Conservation (phyloP, 768 basidiomycete genomes). For the Tricholoma bakamatsutake region DNA sequence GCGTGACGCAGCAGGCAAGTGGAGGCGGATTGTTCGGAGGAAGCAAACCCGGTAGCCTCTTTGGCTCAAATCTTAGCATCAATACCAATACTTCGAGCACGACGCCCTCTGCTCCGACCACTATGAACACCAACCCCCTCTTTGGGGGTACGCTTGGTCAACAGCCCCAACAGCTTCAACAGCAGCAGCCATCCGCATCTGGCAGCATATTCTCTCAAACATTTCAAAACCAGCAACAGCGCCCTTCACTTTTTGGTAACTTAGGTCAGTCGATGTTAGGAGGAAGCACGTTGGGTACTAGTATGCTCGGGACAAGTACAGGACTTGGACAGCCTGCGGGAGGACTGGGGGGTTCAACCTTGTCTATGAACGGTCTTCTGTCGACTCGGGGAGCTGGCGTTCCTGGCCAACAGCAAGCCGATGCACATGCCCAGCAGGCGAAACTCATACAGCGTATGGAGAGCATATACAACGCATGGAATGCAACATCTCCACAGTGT, state of each 20-base stretch:
- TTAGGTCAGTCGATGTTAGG: slow-evolving; percentile 22
- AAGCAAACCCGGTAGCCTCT: slow-evolving; percentile 19
- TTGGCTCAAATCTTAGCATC: slow-evolving; percentile 18
- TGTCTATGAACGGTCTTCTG: slow-evolving; percentile 29
- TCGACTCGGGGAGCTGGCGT: slow-evolving; percentile 32
- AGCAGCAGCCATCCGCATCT: slow-evolving; percentile 16
- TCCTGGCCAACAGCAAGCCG: slow-evolving; percentile 43
- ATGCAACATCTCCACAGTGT: slow-evolving; percentile 59
- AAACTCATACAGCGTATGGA: slow-evolving; percentile 57
- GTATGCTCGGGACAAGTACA: slow-evolving; percentile 23
- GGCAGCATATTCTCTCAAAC: slow-evolving; percentile 18
- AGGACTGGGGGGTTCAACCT: slow-evolving; percentile 24
- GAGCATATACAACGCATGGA: slow-evolving; percentile 64
- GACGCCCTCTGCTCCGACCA: slow-evolving; percentile 22
- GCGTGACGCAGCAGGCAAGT: slow-evolving; percentile 2
- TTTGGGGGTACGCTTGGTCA: slow-evolving; percentile 21
- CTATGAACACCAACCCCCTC: slow-evolving; percentile 15
- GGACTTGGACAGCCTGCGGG: slow-evolving; percentile 12
- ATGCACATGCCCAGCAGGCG: slow-evolving; percentile 53
- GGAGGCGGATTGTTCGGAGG: slow-evolving; percentile 13
- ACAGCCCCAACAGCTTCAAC: slow-evolving; percentile 22
- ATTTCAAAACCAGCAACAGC: slow-evolving; percentile 23
- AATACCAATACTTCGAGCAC: slow-evolving; percentile 24
- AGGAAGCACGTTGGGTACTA: slow-evolving; percentile 17
- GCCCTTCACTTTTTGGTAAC: slow-evolving; percentile 20